Percentiles rank a stretch among this genome's conserved stretches.
These are phyloP conservation scores for Xylaria arbuscula DNA, from an alignment of 2,329 filamentous ascomycete genomes.

Conservation along the genomic window DNA sequence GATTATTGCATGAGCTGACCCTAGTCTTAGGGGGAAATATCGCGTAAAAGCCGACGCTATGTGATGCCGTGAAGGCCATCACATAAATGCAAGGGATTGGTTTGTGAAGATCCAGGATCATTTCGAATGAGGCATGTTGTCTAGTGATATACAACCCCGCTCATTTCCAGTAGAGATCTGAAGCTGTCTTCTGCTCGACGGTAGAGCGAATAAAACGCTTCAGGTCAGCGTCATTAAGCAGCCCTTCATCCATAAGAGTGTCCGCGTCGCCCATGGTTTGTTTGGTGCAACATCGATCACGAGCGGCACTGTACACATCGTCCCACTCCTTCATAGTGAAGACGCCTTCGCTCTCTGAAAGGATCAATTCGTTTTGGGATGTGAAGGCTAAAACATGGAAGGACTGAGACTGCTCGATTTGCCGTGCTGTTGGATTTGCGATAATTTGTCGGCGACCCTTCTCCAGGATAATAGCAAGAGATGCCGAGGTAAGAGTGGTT, in stretches of 20 bases:
- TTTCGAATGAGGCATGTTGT: background rate
- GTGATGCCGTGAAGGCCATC: background rate
- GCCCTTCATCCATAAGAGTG: slow-evolving; percentile 59
- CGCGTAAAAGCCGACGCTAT: background rate
- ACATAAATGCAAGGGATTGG: slow-evolving; percentile 14
- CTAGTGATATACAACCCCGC: background rate
- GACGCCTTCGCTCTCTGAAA: slow-evolving; percentile 83
- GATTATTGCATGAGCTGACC: background rate
- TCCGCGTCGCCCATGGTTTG: slow-evolving; percentile 54
- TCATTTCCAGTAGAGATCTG: slow-evolving; percentile 67
- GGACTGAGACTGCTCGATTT: slow-evolving; percentile 73
- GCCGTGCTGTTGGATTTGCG: slow-evolving; percentile 70
- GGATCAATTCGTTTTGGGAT: slow-evolving; percentile 75
- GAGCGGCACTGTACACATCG: slow-evolving; percentile 71
- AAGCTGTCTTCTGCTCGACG: slow-evolving; percentile 59
- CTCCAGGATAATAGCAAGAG: slow-evolving; percentile 67
- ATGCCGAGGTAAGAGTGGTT: slow-evolving; percentile 73
- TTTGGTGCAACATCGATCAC: slow-evolving; percentile 70
- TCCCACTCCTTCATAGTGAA: slow-evolving; percentile 85
- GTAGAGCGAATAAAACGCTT: slow-evolving; percentile 71
- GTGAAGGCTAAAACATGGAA: slow-evolving; percentile 87
- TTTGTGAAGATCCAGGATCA: slow-evolving; percentile 2
- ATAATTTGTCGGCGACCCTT: slow-evolving; percentile 58
- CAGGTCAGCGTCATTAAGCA: slow-evolving; percentile 61
- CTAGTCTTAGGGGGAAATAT: background rate